Conservation (phyloP, 352 stramenopile species). For the Phytopythium helicoides region DNA sequence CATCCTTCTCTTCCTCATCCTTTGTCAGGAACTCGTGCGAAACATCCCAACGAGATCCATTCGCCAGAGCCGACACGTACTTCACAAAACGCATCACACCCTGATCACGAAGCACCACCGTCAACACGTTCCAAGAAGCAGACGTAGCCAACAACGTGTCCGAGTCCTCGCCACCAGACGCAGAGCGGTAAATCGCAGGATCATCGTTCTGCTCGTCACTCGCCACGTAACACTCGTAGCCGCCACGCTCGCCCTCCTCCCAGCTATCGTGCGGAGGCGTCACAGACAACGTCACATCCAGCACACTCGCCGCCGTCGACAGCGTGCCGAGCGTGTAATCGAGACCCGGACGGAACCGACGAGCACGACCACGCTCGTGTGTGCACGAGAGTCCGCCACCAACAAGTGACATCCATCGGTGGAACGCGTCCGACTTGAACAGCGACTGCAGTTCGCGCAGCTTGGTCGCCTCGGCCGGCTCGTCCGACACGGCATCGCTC, state of each 20-base stretch:
- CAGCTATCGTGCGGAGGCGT: constrained; percentile 32
- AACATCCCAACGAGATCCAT: constrained; percentile 87
- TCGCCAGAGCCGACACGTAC: constrained; percentile 84
- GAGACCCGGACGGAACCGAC: constrained; percentile 86
- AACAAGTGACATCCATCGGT: constrained; percentile 42
- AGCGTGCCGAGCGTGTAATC: constrained; percentile 89
- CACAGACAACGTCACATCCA: constrained; percentile 28
- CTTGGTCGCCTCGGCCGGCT: constrained; percentile 15
- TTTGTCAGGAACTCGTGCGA: constrained; percentile 40
- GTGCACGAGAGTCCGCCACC: constrained; percentile 36
- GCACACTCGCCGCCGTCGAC: constrained; percentile 52
- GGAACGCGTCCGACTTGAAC: constrained; percentile 62
- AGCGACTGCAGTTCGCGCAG: constrained; percentile 28
- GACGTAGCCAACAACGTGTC: constrained; percentile 85
- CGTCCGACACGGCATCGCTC: constrained; percentile 8
- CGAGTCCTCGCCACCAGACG: constrained; percentile 51
- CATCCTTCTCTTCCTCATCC: constrained; percentile 6
- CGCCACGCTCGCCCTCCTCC: constrained; percentile 38
- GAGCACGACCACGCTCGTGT: constrained; percentile 43
- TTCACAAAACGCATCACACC: constrained; percentile 93
- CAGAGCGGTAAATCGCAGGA: constrained; percentile 22
- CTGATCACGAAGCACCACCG: constrained; percentile 86
- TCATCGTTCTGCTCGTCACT: constrained; percentile 81
- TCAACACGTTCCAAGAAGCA: constrained; percentile 87
- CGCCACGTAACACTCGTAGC: constrained; percentile 91